Evolutionary conservation across 2,329 filamentous ascomycete species (phyloP), one percentile per base, ranked within the genome.

Genomic region (Talaromyces piceae): DNA sequence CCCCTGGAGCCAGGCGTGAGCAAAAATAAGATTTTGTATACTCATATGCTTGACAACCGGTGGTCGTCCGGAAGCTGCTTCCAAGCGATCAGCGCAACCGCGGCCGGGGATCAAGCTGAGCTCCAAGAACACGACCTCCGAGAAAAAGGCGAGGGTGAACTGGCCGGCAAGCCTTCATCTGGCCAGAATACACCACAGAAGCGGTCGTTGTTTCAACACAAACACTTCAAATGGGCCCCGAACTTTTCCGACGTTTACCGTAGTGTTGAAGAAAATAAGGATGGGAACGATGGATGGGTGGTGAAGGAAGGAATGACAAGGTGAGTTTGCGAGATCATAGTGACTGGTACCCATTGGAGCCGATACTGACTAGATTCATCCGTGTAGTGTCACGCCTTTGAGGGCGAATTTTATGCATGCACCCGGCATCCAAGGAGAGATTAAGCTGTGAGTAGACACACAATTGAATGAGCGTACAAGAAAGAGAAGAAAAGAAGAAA

Each of bases 171-270:
- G 51, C 47, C 57, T 48, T 55, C 63, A 39, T 48, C 60, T 48
- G 53, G 28, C 55, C 44, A 23, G 54, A 47, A 18, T 56, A 56
- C 52, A 58, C 41, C 30, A 6, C 63, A 43, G 65, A 65, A 58
- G 58, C 60, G 66, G 59, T 33, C 71, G 37, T 72, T 77, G 26
- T 84, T 89, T 65, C 79, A 75, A 51, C 88, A 95, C 68, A 88
- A 87, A 67, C 87, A 94, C 69, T 97, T 96, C 76, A 94, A 91
- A 71, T 97, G 93, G 93, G 83, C 87, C 45, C 93, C 91, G 2
- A 82, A 81, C 56, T 93, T 97, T 69, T 77, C 81, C 28, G 91
- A 95, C 68, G 89, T 97, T 2, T 89, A 89, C 68, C 81, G 86
- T 64, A 91, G 87, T 58, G 90, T 96, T n/a, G 82, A 90, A 59